A percentile compares a stretch with the other conserved stretches of the same genome.
phyloP scores from a whole-genome alignment of 2,329 filamentous ascomycete species.

The Fusarium nodosum region DNA sequence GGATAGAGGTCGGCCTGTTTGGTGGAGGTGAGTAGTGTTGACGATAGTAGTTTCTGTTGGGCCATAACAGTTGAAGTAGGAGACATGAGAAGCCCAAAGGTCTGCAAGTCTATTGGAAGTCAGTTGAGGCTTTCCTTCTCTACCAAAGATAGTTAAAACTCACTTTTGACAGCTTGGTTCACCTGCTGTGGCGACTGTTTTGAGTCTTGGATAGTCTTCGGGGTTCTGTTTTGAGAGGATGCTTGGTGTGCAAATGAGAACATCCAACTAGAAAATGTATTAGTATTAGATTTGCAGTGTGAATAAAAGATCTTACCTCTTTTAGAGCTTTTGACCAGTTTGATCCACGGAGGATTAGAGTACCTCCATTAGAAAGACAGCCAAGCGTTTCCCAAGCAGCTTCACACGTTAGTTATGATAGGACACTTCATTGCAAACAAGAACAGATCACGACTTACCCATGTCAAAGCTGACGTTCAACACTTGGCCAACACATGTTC shows the following conservation, averaged over 20 bases:
- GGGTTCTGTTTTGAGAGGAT: slow-evolving; percentile 65
- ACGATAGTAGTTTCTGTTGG: slow-evolving; percentile 72
- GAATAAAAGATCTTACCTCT: slow-evolving; percentile 52
- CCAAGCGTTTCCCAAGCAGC: slow-evolving; percentile 72
- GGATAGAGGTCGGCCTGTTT: slow-evolving; percentile 62
- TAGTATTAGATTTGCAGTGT: fast-evolving
- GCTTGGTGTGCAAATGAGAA: slow-evolving; percentile 68
- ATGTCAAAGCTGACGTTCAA: slow-evolving; percentile 72
- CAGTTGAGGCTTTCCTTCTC: not conserved
- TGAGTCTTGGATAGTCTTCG: slow-evolving; percentile 63
- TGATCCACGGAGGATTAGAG: slow-evolving; percentile 64
- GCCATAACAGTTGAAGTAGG: slow-evolving; percentile 70
- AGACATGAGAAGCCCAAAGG: slow-evolving; percentile 63
- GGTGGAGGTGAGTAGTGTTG: slow-evolving; percentile 61
- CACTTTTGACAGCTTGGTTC: slow-evolving; percentile 64
- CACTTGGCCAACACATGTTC: slow-evolving; percentile 67
- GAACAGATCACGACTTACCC: slow-evolving; percentile 58
- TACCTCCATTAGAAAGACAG: slow-evolving; percentile 68
- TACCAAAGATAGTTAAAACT: not conserved
- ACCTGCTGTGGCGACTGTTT: slow-evolving; percentile 66
- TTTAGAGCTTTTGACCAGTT: slow-evolving; percentile 62
- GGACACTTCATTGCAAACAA: not conserved
- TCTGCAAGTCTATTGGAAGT: slow-evolving; percentile 60
- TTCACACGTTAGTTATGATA: slow-evolving; percentile 41
- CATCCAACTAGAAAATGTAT: slow-evolving; percentile 58